Conservation (phyloP, 1,284 basidiomycete genomes). For the Stygiomarasmius scandens region DNA sequence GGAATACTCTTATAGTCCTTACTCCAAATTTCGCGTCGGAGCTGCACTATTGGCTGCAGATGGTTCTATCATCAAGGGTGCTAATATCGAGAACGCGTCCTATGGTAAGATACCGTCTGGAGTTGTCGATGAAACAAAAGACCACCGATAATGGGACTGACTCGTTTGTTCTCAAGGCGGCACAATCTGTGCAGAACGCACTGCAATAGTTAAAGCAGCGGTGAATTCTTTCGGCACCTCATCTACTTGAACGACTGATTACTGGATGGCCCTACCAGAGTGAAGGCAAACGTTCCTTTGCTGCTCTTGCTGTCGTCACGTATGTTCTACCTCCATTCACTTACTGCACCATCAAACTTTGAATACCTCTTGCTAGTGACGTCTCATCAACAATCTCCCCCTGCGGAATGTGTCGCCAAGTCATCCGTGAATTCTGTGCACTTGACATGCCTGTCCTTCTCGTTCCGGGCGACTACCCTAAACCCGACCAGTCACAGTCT, state of each 20-base stretch:
- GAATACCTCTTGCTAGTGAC: slow-evolving; percentile 43
- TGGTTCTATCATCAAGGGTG: slow-evolving; percentile 63
- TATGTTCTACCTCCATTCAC: slow-evolving; percentile 21
- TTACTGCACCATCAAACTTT: too few relatives aligned
- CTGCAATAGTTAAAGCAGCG: slow-evolving; percentile 71
- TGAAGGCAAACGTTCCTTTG: too few relatives aligned
- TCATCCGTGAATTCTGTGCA: slow-evolving; percentile 77
- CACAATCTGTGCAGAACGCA: slow-evolving; percentile 76
- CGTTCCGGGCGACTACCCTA: slow-evolving; percentile 56
- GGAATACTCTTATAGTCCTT: slow-evolving; percentile 55
- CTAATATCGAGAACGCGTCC: slow-evolving; percentile 76
- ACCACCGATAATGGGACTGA: background rate
- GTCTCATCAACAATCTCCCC: slow-evolving; percentile 60
- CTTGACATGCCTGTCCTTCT: slow-evolving; percentile 67
- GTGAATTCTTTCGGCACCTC: slow-evolving; percentile 41
- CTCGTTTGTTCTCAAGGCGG: slow-evolving; percentile 39
- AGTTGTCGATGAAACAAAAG: too few relatives aligned
- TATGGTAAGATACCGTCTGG: slow-evolving; percentile 45
- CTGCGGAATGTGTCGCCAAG: slow-evolving; percentile 82
- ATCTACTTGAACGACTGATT: too few relatives aligned
- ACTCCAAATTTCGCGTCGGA: slow-evolving; percentile 75
- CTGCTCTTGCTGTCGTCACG: too few relatives aligned
- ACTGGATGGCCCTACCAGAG: too few relatives aligned
- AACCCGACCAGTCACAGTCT: background rate
- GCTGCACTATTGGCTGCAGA: slow-evolving; percentile 60